phyloP scores from a whole-genome alignment of 805 yeast species.

The Tetrapisispora namnaoensis region DNA sequence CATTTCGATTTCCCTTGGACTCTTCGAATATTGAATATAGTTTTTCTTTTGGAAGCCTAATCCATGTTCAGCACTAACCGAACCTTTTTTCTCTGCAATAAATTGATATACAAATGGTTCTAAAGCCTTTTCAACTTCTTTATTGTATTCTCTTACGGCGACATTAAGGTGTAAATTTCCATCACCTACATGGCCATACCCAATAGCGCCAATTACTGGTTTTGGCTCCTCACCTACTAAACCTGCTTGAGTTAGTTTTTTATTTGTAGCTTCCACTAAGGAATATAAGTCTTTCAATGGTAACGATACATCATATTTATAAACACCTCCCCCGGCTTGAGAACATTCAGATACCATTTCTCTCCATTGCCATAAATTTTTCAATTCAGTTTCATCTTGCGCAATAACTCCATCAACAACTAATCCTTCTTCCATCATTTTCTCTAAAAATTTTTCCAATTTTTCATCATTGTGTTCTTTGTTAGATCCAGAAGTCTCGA shows the following conservation, averaged over 20 bases:
- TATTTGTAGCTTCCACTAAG: constrained; percentile 69
- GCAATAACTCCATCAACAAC: constrained; percentile 94
- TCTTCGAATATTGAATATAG: constrained; percentile 78
- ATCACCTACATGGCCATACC: constrained; percentile 98
- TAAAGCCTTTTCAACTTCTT: constrained; percentile 65
- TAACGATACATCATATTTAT: constrained; percentile 91
- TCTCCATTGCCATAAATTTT: constrained; percentile 89
- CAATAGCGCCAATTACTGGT: constrained; percentile 84
- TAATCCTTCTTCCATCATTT: constrained; percentile 71
- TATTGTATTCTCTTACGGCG: constrained; percentile 73
- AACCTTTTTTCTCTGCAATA: constrained; percentile 62
- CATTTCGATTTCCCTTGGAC: constrained; percentile 54
- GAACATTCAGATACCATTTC: constrained; percentile 88
- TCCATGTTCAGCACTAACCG: constrained; percentile 96
- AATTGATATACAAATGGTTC: constrained; percentile 96
- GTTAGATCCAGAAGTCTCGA: constrained; percentile 94
- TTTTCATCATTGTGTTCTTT: constrained; percentile 90
- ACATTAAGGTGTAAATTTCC: constrained; percentile 94
- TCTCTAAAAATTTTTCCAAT: constrained; percentile 73
- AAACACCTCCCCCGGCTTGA: constrained; percentile 82
- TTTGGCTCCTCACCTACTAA: constrained; percentile 44
- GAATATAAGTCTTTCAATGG: constrained; percentile 77
- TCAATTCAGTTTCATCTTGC: constrained; percentile 83
- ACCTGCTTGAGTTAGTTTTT: constrained; percentile 43
- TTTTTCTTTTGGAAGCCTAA: constrained; percentile 93